These are phyloP conservation scores for Lavandula angustifolia DNA, from an alignment of 257 asterid species.

Conservation along the genomic window DNA sequence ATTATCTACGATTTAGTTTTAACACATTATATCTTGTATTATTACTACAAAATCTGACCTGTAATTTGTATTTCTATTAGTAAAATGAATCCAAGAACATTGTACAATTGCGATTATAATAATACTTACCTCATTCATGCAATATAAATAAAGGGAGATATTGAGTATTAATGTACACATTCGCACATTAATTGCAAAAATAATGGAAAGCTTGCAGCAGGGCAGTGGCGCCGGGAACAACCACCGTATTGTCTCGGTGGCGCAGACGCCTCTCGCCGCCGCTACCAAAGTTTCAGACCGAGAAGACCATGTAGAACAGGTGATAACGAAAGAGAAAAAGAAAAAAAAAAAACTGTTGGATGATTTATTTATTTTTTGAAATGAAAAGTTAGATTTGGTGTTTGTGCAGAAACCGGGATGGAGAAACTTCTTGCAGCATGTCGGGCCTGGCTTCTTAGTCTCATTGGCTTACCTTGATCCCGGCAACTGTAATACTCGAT, in stretches of 20 bases:
- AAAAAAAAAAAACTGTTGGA: neutral
- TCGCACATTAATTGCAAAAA: neutral
- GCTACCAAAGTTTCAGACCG: slow-evolving; percentile 26
- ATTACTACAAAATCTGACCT: neutral
- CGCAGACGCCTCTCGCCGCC: slow-evolving; percentile 40
- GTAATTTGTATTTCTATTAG: slow-evolving; percentile 11
- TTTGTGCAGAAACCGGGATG: slow-evolving; percentile 67
- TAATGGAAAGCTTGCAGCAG: slow-evolving; percentile 51
- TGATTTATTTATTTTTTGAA: neutral
- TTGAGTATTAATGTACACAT: neutral
- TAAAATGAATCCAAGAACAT: slow-evolving; percentile 21
- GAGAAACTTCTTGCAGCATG: slow-evolving; percentile 64
- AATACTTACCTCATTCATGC: neutral
- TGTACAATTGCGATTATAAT: neutral
- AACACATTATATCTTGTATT: too few relatives aligned
- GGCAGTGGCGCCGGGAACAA: slow-evolving; percentile 39
- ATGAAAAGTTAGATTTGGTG: slow-evolving; percentile 9
- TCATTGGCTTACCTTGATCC: slow-evolving; percentile 95
- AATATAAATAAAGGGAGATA: slow-evolving; percentile 31
- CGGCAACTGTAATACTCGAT: slow-evolving; percentile 61
- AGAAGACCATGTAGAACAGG: slow-evolving; percentile 33
- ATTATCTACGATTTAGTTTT: too few relatives aligned
- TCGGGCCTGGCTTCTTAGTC: slow-evolving; percentile 94
- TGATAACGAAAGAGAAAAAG: neutral
- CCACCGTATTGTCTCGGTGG: slow-evolving; percentile 47